phyloP scores from a whole-genome alignment of 2,329 filamentous ascomycete species.

The Elsinoe fawcettii region DNA sequence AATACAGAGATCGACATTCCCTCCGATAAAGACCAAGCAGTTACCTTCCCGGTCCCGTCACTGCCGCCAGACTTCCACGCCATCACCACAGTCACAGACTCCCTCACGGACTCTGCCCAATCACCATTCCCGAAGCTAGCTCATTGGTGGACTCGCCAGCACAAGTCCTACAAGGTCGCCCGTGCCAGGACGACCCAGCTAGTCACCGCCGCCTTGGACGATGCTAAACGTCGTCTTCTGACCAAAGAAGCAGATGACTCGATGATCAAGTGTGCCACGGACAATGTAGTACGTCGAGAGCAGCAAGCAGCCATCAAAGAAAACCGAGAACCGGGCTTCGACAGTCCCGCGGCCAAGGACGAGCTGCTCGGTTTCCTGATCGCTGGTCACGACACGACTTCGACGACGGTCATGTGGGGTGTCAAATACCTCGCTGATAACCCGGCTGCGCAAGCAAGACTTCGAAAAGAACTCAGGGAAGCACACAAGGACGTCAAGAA shows the following conservation, averaged over 20 bases:
- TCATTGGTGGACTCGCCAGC: conserved; percentile 21
- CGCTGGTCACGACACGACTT: conserved; percentile 41
- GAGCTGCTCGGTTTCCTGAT: conserved; percentile 31
- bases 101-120: conserved; percentile 20
- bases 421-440: conserved; percentile 34
- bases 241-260: conserved; percentile 19
- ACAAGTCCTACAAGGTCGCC: conserved; percentile 14
- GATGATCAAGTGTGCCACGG: conserved; percentile 26
- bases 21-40: conserved; percentile 14
- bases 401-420: conserved; percentile 36
- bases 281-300: conserved; percentile 32
- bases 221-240: conserved; percentile 24
- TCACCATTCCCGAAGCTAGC: conserved; percentile 22
- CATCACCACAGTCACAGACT: conserved; percentile 21
- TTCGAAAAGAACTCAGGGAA: conserved; percentile 27
- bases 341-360: conserved; percentile 22
- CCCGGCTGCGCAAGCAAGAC: conserved; percentile 28
- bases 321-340: conserved; percentile 23
- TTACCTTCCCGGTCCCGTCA: conserved; percentile 20
- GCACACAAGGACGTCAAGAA: conserved; percentile 23
- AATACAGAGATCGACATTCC: conserved; percentile 15
- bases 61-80: conserved; percentile 23
- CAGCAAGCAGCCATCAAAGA: conserved; percentile 30
- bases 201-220: conserved; percentile 28
- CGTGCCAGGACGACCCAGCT: conserved; percentile 26